These are phyloP conservation scores for Aphanomyces astaci DNA, from an alignment of 352 stramenopile species.

Conservation along the genomic window DNA sequence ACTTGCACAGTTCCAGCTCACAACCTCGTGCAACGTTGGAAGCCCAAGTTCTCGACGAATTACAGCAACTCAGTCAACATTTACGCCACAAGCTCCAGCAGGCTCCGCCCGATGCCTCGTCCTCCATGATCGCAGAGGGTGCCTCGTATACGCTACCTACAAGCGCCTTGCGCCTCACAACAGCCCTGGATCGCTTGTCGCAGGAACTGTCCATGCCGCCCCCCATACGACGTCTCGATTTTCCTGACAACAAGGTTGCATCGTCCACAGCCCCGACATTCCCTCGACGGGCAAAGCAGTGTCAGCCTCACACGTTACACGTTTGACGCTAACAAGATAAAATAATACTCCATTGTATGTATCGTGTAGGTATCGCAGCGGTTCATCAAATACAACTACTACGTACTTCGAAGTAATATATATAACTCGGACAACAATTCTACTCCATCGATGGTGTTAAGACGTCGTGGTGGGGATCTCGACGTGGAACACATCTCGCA, in stretches of 20 bases:
- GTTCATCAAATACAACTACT: no score
- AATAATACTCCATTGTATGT: no score
- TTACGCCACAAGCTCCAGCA: background rate
- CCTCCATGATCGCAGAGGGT: background rate
- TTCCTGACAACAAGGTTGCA: no score
- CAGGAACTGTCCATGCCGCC: background rate
- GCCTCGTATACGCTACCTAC: background rate
- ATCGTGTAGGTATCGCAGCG: no score
- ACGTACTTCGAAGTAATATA: background rate
- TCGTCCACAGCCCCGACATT: background rate
- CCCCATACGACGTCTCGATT: no score
- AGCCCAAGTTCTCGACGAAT: background rate
- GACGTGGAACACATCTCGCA: conserved; percentile 20
- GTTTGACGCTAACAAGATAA: background rate
- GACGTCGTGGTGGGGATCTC: conserved; percentile 11
- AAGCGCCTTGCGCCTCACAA: background rate
- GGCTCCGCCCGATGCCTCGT: background rate
- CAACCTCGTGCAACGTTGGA: background rate
- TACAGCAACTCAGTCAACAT: background rate
- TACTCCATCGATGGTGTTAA: background rate
- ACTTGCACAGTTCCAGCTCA: background rate
- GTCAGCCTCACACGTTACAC: background rate
- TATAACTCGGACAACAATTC: background rate
- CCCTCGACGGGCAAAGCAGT: background rate
- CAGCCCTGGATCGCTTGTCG: background rate